phyloP scores from a whole-genome alignment of 371 early-diverging fungal genomes.

The Haplosporangium sp. region DNA sequence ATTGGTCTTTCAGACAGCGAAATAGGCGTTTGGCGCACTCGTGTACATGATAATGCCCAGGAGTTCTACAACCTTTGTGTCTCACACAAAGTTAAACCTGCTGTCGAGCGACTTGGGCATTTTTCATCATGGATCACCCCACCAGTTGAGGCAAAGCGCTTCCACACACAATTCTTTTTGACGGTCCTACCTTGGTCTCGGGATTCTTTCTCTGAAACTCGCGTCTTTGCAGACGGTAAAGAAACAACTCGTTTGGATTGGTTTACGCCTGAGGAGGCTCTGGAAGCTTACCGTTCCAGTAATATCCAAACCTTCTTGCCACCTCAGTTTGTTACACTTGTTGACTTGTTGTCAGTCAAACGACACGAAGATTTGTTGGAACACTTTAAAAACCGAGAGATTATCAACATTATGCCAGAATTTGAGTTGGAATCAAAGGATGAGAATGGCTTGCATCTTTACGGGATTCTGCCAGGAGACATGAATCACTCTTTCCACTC shows the following conservation, averaged over 20 bases:
- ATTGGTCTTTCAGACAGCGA: constrained; percentile 46
- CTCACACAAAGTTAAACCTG: constrained; percentile 58
- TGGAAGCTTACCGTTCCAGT: constrained; percentile 56
- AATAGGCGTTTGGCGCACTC: constrained; percentile 62
- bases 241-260: constrained; percentile 77
- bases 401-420: constrained; percentile 65
- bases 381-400: constrained; percentile 51
- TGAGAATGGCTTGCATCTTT: constrained; percentile 39
- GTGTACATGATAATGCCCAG: constrained; percentile 61
- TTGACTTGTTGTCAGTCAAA: constrained; percentile 53
- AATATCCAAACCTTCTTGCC: constrained; percentile 64
- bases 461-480: constrained; percentile 49
- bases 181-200: constrained; percentile 62
- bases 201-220: constrained; percentile 43
- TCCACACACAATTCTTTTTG: constrained; percentile 82
- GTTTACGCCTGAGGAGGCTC: constrained; percentile 75
- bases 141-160: constrained; percentile 69
- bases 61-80: constrained; percentile 70
- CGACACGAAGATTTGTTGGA: constrained; percentile 54
- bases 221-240: constrained; percentile 66
- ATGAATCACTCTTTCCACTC: constrained; percentile 38
- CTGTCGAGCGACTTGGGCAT: constrained; percentile 60
- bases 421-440: constrained; percentile 40
- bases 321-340: constrained; percentile 76
- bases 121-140: constrained; percentile 90